These are phyloP conservation scores for Fraxinus albicans DNA, from an alignment of 305 asterid species.

Conservation along the genomic window DNA sequence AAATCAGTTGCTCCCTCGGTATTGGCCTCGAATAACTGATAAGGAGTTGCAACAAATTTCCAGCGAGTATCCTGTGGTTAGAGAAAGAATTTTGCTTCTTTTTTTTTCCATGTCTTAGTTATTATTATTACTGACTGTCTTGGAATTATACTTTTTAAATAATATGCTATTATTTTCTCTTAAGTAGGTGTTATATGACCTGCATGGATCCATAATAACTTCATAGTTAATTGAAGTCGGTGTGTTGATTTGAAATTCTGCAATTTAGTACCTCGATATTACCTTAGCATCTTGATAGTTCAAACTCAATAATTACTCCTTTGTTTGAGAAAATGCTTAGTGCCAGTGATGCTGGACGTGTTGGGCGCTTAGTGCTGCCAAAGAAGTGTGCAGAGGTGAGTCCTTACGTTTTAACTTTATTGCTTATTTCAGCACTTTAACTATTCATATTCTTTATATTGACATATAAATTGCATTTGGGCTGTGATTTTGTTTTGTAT, in stretches of 20 bases:
- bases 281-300: slow-evolving; percentile 66
- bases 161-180: slow-evolving; percentile 10
- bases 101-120: slow-evolving; percentile 15
- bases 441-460: slow-evolving; percentile 12
- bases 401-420: slow-evolving; percentile 14
- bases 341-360: slow-evolving; percentile 95
- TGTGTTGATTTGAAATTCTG: slow-evolving; percentile 24
- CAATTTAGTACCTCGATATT: slow-evolving; percentile 27
- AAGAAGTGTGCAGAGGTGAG: slow-evolving; percentile 98
- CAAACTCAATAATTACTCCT: slow-evolving; percentile 74
- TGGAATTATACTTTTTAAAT: slow-evolving; percentile 1
- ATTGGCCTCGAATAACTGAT: slow-evolving; percentile 65
- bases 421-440: slow-evolving; percentile 15
- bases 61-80: slow-evolving; percentile 69
- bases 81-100: slow-evolving; percentile 12
- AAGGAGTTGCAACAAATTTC: slow-evolving; percentile 69
- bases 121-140: slow-evolving; percentile 18
- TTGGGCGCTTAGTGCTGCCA: slow-evolving; percentile 95
- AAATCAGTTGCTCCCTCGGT: slow-evolving; percentile 63
- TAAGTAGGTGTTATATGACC: slow-evolving; percentile 13
- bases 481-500: not conserved
- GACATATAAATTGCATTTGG: slow-evolving; percentile 4
- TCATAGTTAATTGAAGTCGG: slow-evolving; percentile 11
- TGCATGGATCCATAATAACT: slow-evolving; percentile 22
- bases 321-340: slow-evolving; percentile 92